Percentiles rank a stretch among this genome's conserved stretches.
Evolutionary conservation across 345 rosid species (phyloP).

Genomic region (Linum tenue): DNA sequence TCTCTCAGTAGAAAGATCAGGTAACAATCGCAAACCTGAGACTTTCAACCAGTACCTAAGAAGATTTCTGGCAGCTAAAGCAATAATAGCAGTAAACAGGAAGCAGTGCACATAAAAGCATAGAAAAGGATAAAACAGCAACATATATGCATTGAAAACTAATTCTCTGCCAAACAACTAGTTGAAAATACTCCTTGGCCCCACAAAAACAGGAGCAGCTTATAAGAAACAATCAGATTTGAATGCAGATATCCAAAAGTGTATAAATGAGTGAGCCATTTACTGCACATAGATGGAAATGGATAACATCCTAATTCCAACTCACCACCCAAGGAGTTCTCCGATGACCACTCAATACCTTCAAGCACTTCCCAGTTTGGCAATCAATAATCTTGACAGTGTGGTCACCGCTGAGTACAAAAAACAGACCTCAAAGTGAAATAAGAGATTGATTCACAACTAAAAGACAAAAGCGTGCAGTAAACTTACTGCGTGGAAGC

Average conservation of each 20-base stretch:
- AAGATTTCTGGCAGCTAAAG: too few relatives aligned
- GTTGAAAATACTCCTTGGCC: too few relatives aligned
- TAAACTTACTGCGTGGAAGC: constrained; percentile 80
- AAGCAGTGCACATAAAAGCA: too few relatives aligned
- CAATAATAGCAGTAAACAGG: too few relatives aligned
- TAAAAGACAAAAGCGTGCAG: not conserved
- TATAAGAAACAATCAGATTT: not conserved
- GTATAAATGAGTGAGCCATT: not conserved
- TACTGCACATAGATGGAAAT: not conserved
- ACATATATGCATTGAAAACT: too few relatives aligned
- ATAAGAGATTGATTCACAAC: not conserved
- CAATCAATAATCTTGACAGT: constrained; percentile 87
- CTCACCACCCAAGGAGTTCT: constrained; percentile 99
- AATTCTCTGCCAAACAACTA: too few relatives aligned
- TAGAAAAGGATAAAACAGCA: too few relatives aligned
- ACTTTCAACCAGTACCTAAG: too few relatives aligned
- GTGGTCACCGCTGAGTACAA: constrained; percentile 64
- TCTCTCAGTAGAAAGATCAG: too few relatives aligned
- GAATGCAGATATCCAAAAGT: not conserved
- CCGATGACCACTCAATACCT: constrained; percentile 87
- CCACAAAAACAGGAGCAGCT: not conserved
- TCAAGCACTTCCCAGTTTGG: constrained; percentile 80
- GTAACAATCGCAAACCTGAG: too few relatives aligned
- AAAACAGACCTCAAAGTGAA: constrained; percentile 5
- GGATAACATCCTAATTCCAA: not conserved